These are phyloP conservation scores for Paracamarosporium sp. DNA, from an alignment of 2,329 filamentous ascomycete genomes.

Conservation along the genomic window DNA sequence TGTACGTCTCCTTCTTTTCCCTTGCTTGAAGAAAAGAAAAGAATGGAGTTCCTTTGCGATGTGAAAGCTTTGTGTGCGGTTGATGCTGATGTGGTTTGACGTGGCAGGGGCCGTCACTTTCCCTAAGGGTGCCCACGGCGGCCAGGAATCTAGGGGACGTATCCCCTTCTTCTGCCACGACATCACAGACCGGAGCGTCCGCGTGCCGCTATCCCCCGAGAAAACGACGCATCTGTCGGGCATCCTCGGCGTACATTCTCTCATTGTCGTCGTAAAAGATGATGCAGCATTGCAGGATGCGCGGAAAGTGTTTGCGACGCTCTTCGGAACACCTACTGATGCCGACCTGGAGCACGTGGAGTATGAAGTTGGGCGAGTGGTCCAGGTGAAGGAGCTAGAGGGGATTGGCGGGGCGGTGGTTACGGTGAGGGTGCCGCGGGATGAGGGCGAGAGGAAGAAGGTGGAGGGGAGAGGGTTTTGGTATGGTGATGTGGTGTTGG, in stretches of 20 bases:
- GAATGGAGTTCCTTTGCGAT: too few relatives aligned
- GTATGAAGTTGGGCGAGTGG: slow-evolving; percentile 25
- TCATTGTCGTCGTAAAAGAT: slow-evolving; percentile 35
- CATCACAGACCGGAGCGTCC: slow-evolving; percentile 60
- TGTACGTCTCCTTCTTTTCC: too few relatives aligned
- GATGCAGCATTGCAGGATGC: slow-evolving; percentile 20
- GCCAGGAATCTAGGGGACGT: slow-evolving; percentile 50
- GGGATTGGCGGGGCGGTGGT: slow-evolving; percentile 20
- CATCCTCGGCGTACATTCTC: slow-evolving; percentile 52
- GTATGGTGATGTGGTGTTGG: slow-evolving; percentile 37
- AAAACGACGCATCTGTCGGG: slow-evolving; percentile 59
- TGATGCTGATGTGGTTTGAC: too few relatives aligned
- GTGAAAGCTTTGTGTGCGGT: too few relatives aligned
- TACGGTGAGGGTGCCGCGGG: slow-evolving; percentile 25
- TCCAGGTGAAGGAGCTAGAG: slow-evolving; percentile 16
- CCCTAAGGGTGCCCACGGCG: slow-evolving; percentile 48
- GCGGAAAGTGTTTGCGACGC: slow-evolving; percentile 13
- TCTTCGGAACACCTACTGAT: slow-evolving; percentile 21
- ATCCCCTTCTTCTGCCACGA: slow-evolving; percentile 70
- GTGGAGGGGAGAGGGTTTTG: slow-evolving; percentile 25
- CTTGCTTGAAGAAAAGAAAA: too few relatives aligned
- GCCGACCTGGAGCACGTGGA: slow-evolving; percentile 11
- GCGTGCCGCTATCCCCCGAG: slow-evolving; percentile 58
- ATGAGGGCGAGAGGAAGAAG: slow-evolving; percentile 23
- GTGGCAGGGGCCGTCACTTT: slow-evolving; percentile 65